Conservation (phyloP, 2,329 filamentous ascomycete species). For the Aspergillus sclerotialis region DNA sequence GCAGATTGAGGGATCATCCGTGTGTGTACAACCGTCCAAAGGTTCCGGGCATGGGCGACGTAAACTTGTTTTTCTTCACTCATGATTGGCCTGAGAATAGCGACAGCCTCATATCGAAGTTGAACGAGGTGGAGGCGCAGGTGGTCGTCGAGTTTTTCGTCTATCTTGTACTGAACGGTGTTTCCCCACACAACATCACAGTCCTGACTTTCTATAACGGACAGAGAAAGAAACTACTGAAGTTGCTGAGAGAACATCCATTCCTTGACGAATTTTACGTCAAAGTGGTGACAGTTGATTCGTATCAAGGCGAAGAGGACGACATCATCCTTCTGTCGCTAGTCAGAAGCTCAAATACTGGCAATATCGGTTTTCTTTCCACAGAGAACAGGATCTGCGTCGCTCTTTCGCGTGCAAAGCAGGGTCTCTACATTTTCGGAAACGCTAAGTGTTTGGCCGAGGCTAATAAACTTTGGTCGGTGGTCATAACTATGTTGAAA, state of each 20-base stretch:
- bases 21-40: conserved; percentile 48
- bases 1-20: conserved; percentile 50
- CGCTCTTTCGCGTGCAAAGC: conserved; percentile 61
- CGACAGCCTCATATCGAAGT: conserved; percentile 58
- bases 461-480: conserved; percentile 45
- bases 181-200: conserved; percentile 58
- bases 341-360: conserved; percentile 59
- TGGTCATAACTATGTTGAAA: conserved; percentile 43
- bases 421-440: conserved; percentile 80
- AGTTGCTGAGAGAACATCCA: conserved; percentile 33
- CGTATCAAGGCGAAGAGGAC: conserved; percentile 88
- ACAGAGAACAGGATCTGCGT: conserved; percentile 59
- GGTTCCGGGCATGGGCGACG: conserved; percentile 57
- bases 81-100: conserved; percentile 60
- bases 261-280: conserved; percentile 40
- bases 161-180: conserved; percentile 65
- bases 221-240: conserved; percentile 61
- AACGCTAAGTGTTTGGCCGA: conserved; percentile 53
- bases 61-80: conserved; percentile 55
- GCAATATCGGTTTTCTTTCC: conserved; percentile 65
- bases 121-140: conserved; percentile 64
- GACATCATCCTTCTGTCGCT: conserved; percentile 74
- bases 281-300: conserved; percentile 75
- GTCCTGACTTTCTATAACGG: conserved; percentile 84
- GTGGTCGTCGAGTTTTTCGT: conserved; percentile 69